Conservation (phyloP, 441 rosid genomes). For the Monsonia emarginata region DNA sequence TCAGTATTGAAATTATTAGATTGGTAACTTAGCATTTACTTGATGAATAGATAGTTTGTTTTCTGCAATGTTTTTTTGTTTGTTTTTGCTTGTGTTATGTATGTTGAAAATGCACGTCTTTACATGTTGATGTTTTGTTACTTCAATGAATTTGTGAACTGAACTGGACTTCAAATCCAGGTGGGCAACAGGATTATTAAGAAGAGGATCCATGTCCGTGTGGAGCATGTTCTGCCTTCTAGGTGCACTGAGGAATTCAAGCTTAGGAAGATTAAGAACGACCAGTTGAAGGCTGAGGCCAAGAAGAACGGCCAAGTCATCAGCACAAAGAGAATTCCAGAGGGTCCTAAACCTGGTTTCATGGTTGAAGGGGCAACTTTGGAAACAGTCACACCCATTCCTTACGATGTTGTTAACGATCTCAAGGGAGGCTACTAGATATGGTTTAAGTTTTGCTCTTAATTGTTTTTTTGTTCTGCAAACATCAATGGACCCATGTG, state of each 20-base stretch:
- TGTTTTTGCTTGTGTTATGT: no score
- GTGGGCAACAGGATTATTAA: slow-evolving; percentile 66
- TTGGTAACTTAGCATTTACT: not conserved
- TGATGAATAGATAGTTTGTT: no score
- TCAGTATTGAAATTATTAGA: not conserved
- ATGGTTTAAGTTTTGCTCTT: not conserved
- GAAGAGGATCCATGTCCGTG: slow-evolving; percentile 82
- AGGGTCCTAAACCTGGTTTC: not conserved
- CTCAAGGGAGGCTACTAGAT: not conserved
- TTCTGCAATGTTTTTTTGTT: no score
- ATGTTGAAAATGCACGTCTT: no score
- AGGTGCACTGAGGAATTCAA: slow-evolving; percentile 70
- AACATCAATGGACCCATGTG: not conserved
- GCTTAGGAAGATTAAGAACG: slow-evolving; percentile 63
- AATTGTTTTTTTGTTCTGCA: not conserved
- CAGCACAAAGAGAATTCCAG: slow-evolving; percentile 21
- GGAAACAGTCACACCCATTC: slow-evolving; percentile 6
- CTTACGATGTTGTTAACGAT: not conserved
- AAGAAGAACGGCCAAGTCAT: slow-evolving; percentile 67
- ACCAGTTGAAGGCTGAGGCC: slow-evolving; percentile 70
- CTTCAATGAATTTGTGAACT: not conserved
- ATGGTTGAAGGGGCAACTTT: slow-evolving; percentile 66
- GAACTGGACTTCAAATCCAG: slow-evolving; percentile 23
- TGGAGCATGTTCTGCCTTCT: slow-evolving; percentile 78
- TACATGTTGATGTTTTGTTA: no score